Base-by-base conservation (phyloP, 108 stramenopile genomes). In the Nannochloropsis gaditana region DNA sequence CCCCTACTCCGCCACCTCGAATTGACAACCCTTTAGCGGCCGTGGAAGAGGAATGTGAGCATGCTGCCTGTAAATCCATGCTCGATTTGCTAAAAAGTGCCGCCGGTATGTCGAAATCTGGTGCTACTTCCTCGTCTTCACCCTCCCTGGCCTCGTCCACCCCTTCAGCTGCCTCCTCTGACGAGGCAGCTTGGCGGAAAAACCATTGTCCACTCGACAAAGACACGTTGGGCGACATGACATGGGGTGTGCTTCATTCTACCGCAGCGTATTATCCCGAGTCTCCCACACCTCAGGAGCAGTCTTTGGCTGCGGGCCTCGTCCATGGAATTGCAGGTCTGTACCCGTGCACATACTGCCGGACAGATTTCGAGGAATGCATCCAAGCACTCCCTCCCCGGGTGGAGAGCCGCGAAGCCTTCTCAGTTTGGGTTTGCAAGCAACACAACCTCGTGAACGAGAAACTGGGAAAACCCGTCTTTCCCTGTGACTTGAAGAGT, bases 231-330 rank as follows among this genome's bases (percentile, higher is more conserved):
- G 87, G 87, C 41, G 45, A 83, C 19, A 80, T 83, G 31, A 87
- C 87, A 9, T 87, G 87, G 87, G 87, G 87, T 9, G 9, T 87
- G 89, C 59, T 92, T 9, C 92, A 92, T 87, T 92, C 90, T 43
- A 91, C 90, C 44, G 92, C 92, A 15, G 92, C 92, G 4, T 87
- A 92, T 85, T 92, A 92, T 82, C 92, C 92, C 5, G 91, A 92
- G 11, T 59, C 84, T 31, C 92, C 92, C 31, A 82, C 87, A 41
- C 9, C 83, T 17, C 89, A 87, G 41, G 83, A 85, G 21, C 84
- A 91, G 50, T 44, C 87, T 21, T 43, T 85, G 9, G 89, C 90
- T 3, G 59, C 42, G 42, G 89, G 59, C 21, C 43, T 92, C 84
- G 43, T 92, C 45, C 11, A 44, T 21, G 79, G 89, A 17, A 79